phyloP scores from a whole-genome alignment of 2,329 filamentous ascomycete species.

The Aspergillus pseudoglaucus region DNA sequence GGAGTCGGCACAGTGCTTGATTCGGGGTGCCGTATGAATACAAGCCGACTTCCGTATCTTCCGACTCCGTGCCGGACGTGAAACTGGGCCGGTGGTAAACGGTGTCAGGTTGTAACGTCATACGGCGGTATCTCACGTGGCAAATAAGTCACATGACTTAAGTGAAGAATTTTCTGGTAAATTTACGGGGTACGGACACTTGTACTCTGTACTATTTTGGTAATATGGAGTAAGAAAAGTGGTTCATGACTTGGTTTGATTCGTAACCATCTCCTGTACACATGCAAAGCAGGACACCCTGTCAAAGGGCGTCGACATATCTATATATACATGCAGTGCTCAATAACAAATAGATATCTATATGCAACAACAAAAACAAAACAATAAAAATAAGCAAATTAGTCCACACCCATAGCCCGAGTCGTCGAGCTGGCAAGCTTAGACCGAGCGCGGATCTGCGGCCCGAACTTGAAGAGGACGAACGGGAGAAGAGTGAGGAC shows the following conservation, averaged over 20 bases:
- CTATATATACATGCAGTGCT: background rate
- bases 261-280: background rate
- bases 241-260: background rate
- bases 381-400: background rate
- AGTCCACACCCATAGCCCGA: background rate
- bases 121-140: too few species aligned
- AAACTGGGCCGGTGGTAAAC: too few species aligned
- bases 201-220: too few species aligned
- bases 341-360: background rate
- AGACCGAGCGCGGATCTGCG: conserved; percentile 23
- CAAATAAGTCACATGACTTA: too few species aligned
- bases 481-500: conserved; percentile 25
- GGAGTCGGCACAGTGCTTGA: too few species aligned
- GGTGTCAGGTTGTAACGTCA: too few species aligned
- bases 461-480: conserved; percentile 24
- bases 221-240: background rate
- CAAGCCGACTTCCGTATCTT: too few species aligned
- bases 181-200: too few species aligned
- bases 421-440: conserved; percentile 17
- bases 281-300: background rate
- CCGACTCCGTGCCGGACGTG: too few species aligned
- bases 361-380: background rate
- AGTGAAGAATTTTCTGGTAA: too few species aligned
- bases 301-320: background rate
- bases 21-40: too few species aligned